Conservation (phyloP, 345 rosid genomes). For the Leavenworthia alabamica region DNA sequence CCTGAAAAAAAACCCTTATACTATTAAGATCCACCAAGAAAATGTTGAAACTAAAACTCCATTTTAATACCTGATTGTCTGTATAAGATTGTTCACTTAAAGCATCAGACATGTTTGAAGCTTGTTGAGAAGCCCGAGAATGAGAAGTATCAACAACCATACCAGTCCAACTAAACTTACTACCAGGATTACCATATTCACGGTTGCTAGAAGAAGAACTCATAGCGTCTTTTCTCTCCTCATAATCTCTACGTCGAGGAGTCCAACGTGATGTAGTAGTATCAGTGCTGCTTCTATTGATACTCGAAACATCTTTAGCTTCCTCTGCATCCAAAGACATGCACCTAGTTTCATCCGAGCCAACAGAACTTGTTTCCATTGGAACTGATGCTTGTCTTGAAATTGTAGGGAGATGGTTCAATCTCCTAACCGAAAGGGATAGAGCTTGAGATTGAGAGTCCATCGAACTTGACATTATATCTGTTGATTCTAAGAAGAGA, state of each 20-base stretch:
- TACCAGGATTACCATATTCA: constrained; percentile 30
- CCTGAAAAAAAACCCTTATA: constrained; percentile 33
- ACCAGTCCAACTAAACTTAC: constrained; percentile 27
- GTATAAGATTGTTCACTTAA: constrained; percentile 35
- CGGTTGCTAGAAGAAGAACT: constrained; percentile 40
- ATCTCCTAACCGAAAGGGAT: constrained; percentile 19
- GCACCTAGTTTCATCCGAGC: constrained; percentile 29
- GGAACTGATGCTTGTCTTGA: constrained; percentile 25
- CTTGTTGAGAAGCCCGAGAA: constrained; percentile 51
- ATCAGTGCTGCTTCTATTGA: constrained; percentile 31
- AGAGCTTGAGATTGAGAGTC: constrained; percentile 25
- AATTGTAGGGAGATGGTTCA: background rate
- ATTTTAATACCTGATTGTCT: constrained; percentile 46
- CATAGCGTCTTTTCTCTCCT: constrained; percentile 35
- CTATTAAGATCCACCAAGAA: background rate
- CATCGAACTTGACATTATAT: constrained; percentile 9
- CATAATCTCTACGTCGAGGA: constrained; percentile 31
- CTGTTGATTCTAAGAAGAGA: constrained; percentile 21
- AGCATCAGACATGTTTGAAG: constrained; percentile 46
- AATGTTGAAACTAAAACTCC: background rate
- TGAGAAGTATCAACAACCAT: constrained; percentile 25
- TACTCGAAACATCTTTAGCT: constrained; percentile 27
- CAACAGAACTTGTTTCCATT: constrained; percentile 37
- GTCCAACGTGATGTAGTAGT: constrained; percentile 34
- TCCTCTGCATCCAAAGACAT: constrained; percentile 36